Evolutionary conservation across 352 stramenopile genomes (phyloP), one percentile per base, ranked within the genome.

Genomic region (Globisporangium takayamanum): DNA sequence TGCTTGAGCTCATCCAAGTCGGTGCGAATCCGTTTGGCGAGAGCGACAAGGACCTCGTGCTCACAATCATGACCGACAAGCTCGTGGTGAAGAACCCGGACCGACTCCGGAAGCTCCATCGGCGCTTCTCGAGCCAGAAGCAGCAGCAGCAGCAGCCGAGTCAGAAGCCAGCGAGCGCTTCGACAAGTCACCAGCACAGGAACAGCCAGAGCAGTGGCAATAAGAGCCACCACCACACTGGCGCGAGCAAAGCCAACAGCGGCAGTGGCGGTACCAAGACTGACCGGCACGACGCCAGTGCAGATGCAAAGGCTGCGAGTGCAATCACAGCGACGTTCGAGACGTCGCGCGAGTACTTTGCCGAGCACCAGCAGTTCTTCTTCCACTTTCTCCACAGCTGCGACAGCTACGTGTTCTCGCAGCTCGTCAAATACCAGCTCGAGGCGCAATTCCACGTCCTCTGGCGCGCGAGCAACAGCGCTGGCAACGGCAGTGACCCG

Each of bases 311-410:
- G 28, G 22, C 47, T 18, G 26, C 18, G 2, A 49, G 22, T 33
- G 18, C 33, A 12, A 45, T 67, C 18, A 68, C 60, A 12, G 62
- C 64, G 12, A 66, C 62, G 18, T 57, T 80, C 8, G 60, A 75
- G 2, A 62, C 62, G 3, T 74, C 83, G 62, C 69, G 67, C 10
- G 30, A 22, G 2, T 73, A 71, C 28, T 87, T 90, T 50, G 73
- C 68, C 14, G 76, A 90, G 44, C 88, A 86, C 45, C 78, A 90
- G 65, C 70, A 80, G 15, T 90, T 90, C 62, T 90, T 90, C 56
- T 82, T 82, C 49, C 74, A 90, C 53, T 90, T 88, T 50, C 44
- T 88, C 28, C 62, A 72, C 33, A 81, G 66, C 45, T 88, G 76
- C 55, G 77, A 90, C 57, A 85, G 76, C 59, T 84, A 76, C 57